Conservation (phyloP, 352 stramenopile species). For the Phytopythium oedochilum region DNA sequence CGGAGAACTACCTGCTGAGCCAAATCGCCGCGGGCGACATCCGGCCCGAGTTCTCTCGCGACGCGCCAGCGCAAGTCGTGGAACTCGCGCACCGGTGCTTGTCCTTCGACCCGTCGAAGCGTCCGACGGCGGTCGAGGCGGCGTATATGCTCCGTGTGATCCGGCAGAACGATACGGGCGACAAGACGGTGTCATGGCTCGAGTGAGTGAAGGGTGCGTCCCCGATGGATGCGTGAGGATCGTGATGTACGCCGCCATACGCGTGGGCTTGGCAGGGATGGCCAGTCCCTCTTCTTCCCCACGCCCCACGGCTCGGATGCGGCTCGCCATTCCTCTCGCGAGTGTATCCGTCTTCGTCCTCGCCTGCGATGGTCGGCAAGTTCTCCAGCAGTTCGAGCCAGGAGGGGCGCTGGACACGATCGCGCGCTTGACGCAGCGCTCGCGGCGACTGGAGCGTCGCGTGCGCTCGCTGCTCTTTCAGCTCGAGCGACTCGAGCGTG, state of each 20-base stretch:
- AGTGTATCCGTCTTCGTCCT: not conserved
- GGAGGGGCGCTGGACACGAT: not conserved
- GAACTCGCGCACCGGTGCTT: conserved; percentile 20
- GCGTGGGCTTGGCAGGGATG: too few species aligned
- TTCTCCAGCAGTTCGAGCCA: not conserved
- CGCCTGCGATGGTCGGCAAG: not conserved
- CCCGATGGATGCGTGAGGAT: not conserved
- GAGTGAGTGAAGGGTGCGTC: not conserved
- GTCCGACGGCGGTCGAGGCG: conserved; percentile 23
- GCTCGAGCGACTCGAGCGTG: not conserved
- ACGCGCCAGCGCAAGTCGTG: conserved; percentile 12
- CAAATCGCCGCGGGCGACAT: conserved; percentile 18
- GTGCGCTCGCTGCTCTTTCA: not conserved
- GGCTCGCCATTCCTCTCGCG: not conserved
- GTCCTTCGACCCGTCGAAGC: conserved; percentile 13
- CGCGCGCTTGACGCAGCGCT: not conserved
- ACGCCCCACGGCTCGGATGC: not conserved
- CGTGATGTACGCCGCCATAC: too few species aligned
- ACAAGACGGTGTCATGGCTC: not conserved
- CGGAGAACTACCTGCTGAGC: conserved; percentile 26
- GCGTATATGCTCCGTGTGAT: conserved; percentile 19
- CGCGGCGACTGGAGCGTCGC: not conserved
- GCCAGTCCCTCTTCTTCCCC: not conserved
- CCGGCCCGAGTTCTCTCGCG: conserved; percentile 13
- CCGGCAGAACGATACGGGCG: not conserved